phyloP scores from a whole-genome alignment of 768 basidiomycete genomes.

The Pleurotus platypus region DNA sequence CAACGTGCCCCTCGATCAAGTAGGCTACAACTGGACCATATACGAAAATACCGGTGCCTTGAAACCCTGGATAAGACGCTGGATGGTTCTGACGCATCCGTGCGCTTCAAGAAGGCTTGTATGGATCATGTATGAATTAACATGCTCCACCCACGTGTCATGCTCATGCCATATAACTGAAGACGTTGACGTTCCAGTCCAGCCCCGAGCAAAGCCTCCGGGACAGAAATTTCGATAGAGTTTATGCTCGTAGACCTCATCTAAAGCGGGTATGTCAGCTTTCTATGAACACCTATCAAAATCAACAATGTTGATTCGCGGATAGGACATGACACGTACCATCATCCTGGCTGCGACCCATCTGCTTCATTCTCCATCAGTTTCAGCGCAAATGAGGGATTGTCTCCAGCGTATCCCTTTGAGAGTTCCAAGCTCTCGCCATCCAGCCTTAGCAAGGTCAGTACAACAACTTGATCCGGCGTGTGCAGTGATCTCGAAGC shows the following conservation, averaged over 20 bases:
- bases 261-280: slow-evolving; percentile 79
- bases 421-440: too few relatives aligned
- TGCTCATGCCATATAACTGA: slow-evolving; percentile 84
- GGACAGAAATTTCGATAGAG: slow-evolving; percentile 87
- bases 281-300: slow-evolving; percentile 71
- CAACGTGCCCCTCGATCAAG: slow-evolving; percentile 66
- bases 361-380: slow-evolving; percentile 78
- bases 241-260: slow-evolving; percentile 73
- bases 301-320: slow-evolving; percentile 28
- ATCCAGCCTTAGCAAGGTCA: slow-evolving; percentile 21
- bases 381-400: slow-evolving; percentile 58
- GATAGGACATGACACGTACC: slow-evolving; percentile 34
- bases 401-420: slow-evolving; percentile 46
- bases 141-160: slow-evolving; percentile 52
- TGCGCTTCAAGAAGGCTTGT: slow-evolving; percentile 14
- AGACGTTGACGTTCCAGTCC: slow-evolving; percentile 86
- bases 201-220: slow-evolving; percentile 79
- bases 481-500: slow-evolving; percentile 28
- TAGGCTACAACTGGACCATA: slow-evolving; percentile 60
- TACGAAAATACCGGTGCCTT: slow-evolving; percentile 72
- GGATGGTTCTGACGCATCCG: slow-evolving; percentile 37
- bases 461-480: slow-evolving; percentile 54
- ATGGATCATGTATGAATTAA: background rate
- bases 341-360: slow-evolving; percentile 62
- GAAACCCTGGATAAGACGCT: slow-evolving; percentile 77